These are phyloP conservation scores for Russula sp. DNA, from an alignment of 768 basidiomycete genomes.

Conservation along the genomic window DNA sequence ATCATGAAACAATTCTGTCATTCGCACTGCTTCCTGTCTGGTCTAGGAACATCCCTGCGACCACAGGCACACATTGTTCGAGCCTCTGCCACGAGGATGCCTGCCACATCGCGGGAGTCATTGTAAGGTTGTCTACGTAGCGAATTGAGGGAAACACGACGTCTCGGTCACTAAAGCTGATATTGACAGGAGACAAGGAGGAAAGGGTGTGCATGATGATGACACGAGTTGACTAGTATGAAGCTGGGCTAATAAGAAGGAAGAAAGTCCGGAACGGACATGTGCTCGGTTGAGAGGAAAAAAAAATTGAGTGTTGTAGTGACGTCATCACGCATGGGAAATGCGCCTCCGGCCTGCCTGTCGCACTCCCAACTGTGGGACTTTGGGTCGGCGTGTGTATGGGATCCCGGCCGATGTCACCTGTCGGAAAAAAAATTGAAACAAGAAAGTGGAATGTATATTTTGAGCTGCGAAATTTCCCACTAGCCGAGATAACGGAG, in stretches of 20 bases:
- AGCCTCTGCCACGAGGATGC: conserved; percentile 4
- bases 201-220: too few species aligned
- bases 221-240: too few species aligned
- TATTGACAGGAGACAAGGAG: not conserved
- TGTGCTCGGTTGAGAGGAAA: not conserved
- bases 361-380: not conserved
- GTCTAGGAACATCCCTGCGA: not conserved
- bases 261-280: not conserved
- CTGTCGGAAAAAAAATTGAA: conserved; percentile 15
- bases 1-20: conserved; percentile 5
- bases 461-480: conserved; percentile 17
- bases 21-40: not conserved
- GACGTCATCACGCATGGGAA: conserved; percentile 18
- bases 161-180: not conserved
- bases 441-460: conserved; percentile 13
- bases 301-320: conserved; percentile 11
- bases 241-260: too few species aligned
- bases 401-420: conserved; percentile 4
- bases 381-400: conserved; percentile 2
- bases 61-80: not conserved
- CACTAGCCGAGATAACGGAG: conserved; percentile 19
- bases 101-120: not conserved
- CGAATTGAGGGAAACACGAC: not conserved
- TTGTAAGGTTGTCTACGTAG: not conserved
- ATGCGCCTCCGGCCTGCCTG: not conserved